Conservation (phyloP, 1,284 basidiomycete genomes). For the Malassezia dermatis region DNA sequence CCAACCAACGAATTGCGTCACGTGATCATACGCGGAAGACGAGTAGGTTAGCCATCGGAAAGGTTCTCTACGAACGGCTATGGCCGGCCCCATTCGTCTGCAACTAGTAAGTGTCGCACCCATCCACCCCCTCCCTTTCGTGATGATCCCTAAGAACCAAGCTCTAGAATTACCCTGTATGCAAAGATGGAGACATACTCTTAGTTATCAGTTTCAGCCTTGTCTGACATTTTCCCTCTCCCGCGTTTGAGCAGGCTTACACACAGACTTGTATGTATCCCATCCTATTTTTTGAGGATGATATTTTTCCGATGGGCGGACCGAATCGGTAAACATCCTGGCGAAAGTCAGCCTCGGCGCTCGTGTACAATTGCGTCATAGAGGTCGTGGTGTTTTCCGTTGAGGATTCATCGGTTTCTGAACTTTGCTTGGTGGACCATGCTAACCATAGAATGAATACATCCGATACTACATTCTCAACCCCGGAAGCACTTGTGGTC, state of each 20-base stretch:
- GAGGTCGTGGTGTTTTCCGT: conserved; percentile 8
- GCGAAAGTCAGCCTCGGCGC: conserved; percentile 11
- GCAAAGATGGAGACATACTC: conserved; percentile 15
- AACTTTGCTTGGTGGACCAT: background rate
- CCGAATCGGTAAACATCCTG: conserved; percentile 8
- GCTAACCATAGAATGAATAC: background rate
- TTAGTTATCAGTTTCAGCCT: conserved; percentile 21
- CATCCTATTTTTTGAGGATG: conserved; percentile 2
- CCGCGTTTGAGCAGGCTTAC: conserved; percentile 5
- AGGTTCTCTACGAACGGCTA: background rate
- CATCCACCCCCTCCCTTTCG: background rate
- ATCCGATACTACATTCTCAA: background rate
- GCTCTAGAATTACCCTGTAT: conserved; percentile 19
- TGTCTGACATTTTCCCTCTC: conserved; percentile 14
- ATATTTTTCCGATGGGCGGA: conserved; percentile 20
- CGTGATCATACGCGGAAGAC: background rate
- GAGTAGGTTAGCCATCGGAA: background rate
- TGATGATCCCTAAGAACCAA: conserved; percentile 19
- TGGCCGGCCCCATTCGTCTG: background rate
- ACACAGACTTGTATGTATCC: conserved; percentile 3
- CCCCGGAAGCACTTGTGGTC: conserved; percentile 1
- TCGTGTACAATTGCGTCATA: conserved; percentile 16
- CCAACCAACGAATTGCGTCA: background rate
- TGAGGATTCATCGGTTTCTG: conserved; percentile 20
- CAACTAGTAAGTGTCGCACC: conserved; percentile 1